Evolutionary conservation across 2,329 filamentous ascomycete species (phyloP).

Genomic region (Cytospora leucostoma): DNA sequence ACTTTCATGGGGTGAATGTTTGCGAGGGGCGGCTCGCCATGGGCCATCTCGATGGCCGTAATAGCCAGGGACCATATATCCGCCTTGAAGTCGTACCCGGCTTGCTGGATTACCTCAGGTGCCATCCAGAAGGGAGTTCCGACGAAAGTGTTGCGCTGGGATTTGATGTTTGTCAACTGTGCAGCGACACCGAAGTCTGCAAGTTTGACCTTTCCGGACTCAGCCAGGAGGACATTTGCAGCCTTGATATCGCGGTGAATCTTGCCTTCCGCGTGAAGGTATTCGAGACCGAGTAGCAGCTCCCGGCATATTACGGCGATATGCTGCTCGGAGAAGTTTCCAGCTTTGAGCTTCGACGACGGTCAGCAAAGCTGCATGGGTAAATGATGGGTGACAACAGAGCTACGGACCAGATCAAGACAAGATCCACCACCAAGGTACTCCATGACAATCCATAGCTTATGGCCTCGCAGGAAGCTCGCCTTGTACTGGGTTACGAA

Average conservation of each 20-base stretch:
- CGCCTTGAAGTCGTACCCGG: slow-evolving; percentile 81
- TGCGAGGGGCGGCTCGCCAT: slow-evolving; percentile 85
- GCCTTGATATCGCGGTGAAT: slow-evolving; percentile 98
- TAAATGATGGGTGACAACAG: not conserved
- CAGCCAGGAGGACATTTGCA: slow-evolving; percentile 91
- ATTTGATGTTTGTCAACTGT: slow-evolving; percentile 96
- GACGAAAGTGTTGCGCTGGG: slow-evolving; percentile 94
- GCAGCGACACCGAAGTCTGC: slow-evolving; percentile 97
- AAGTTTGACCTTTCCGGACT: slow-evolving; percentile 87
- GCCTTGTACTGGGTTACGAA: slow-evolving; percentile 96
- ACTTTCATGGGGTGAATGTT: slow-evolving; percentile 93
- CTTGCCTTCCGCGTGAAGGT: slow-evolving; percentile 90
- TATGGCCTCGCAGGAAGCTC: slow-evolving; percentile 93
- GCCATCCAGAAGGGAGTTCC: slow-evolving; percentile 98
- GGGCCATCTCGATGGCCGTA: slow-evolving; percentile 85
- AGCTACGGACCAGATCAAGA: slow-evolving; percentile 73
- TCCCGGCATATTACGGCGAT: slow-evolving; percentile 95
- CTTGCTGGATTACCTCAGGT: slow-evolving; percentile 89
- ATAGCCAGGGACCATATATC: slow-evolving; percentile 94
- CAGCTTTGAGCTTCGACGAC: slow-evolving; percentile 76
- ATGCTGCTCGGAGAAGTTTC: slow-evolving; percentile 82
- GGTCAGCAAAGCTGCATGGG: slow-evolving; percentile 31
- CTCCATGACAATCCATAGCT: slow-evolving; percentile 99
- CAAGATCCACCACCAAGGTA: slow-evolving; percentile 94
- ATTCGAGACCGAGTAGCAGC: slow-evolving; percentile 85